Evolutionary conservation across 2,329 filamentous ascomycete species (phyloP).

Genomic region (Dactylellina leptospora): DNA sequence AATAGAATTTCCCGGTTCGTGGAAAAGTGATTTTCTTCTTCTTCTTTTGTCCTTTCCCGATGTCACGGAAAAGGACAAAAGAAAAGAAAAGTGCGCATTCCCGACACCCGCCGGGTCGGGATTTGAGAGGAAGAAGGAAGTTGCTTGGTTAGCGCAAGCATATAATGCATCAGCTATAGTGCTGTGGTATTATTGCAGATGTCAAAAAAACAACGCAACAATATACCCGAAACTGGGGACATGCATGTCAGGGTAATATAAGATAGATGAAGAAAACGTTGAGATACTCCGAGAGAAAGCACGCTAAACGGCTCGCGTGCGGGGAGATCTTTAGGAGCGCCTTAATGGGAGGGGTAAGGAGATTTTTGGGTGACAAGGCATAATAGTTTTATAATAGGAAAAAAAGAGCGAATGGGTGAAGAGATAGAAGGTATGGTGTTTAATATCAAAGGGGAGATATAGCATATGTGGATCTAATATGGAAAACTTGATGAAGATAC

Average conservation of each 20-base stretch:
- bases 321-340: constrained; percentile 22
- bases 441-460: background rate
- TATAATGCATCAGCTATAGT: constrained; percentile 41
- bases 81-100: constrained; percentile 21
- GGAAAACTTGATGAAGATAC: constrained; percentile 41
- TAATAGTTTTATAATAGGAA: too few species aligned
- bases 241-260: constrained; percentile 49
- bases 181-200: constrained; percentile 50
- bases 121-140: constrained; percentile 25
- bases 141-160: background rate
- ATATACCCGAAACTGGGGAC: constrained; percentile 50
- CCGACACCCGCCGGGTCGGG: constrained; percentile 42
- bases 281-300: constrained; percentile 50
- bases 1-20: too few species aligned
- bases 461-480: constrained; percentile 44
- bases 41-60: too few species aligned
- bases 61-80: constrained; percentile 10
- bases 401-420: background rate
- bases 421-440: constrained; percentile 13
- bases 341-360: background rate
- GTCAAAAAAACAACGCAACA: constrained; percentile 54
- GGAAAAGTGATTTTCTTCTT: too few species aligned
- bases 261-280: constrained; percentile 42
- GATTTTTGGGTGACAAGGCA: constrained; percentile 20
- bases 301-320: constrained; percentile 40